Percentiles rank a stretch among this genome's conserved stretches.
These are phyloP conservation scores for Tolypocladium cylindrosporum DNA, from an alignment of 2,329 filamentous ascomycete genomes.

Conservation along the genomic window DNA sequence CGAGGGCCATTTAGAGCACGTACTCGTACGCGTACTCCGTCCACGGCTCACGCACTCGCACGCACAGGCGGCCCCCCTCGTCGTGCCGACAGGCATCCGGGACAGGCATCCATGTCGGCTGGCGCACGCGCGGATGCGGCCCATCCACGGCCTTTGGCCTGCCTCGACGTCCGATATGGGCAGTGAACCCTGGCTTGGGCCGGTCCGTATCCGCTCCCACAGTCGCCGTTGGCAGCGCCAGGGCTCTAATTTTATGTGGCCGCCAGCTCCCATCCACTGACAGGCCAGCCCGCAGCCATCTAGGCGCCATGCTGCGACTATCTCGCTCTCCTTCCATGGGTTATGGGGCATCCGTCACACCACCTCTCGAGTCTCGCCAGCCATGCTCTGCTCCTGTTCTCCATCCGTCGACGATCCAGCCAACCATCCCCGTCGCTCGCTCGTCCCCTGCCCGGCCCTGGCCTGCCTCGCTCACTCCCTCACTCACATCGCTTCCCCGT, in stretches of 20 bases:
- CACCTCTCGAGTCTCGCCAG: conserved; percentile 8
- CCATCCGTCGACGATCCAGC: not conserved
- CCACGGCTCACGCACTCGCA: not conserved
- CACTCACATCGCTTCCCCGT: not conserved
- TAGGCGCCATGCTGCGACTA: conserved; percentile 35
- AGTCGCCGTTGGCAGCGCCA: conserved; percentile 6
- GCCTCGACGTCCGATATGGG: not conserved
- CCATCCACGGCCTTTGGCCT: conserved; percentile 1
- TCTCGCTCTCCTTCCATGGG: conserved; percentile 9
- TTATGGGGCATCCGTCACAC: conserved; percentile 21
- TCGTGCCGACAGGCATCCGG: not conserved
- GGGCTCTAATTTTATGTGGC: conserved; percentile 35
- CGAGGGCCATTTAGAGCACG: not conserved
- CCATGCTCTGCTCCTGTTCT: not conserved
- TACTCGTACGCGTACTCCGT: not conserved
- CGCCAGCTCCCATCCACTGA: conserved; percentile 29
- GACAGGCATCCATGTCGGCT: not conserved
- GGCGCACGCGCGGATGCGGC: conserved; percentile 3
- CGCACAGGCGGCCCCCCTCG: not conserved
- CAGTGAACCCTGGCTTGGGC: not conserved
- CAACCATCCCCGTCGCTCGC: not conserved
- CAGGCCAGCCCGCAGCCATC: conserved; percentile 25
- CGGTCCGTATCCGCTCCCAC: conserved; percentile 14
- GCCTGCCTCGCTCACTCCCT: not conserved
- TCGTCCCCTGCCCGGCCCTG: not conserved